Evolutionary conservation across 225 moss, liverwort and hornwort species (phyloP).

Genomic region (Pleurozium schreberi): DNA sequence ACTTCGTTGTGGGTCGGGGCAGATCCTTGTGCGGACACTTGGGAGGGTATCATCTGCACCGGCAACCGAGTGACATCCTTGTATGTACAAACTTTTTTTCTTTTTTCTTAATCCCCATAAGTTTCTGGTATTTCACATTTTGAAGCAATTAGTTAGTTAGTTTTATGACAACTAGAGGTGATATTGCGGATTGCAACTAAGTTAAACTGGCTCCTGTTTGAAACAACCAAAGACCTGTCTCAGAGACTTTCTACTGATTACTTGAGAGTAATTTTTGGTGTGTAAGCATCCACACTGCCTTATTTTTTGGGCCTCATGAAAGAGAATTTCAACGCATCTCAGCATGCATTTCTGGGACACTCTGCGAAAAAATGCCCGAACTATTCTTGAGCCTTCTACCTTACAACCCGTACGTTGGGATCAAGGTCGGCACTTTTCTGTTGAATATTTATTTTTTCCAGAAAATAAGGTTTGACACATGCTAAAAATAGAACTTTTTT

Average conservation of each 20-base stretch:
- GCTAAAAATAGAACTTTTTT: too few species aligned
- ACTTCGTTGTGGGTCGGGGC: background rate
- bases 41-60: slow-evolving; percentile 17
- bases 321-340: background rate
- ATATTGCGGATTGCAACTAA: background rate
- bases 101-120: too few species aligned
- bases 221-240: background rate
- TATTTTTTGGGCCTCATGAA: background rate
- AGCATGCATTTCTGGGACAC: background rate
- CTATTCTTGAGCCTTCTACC: too few species aligned
- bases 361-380: too few species aligned
- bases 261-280: background rate
- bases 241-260: background rate
- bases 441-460: too few species aligned
- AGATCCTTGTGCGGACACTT: slow-evolving; percentile 9
- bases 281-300: background rate
- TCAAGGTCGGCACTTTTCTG: too few species aligned
- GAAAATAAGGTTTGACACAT: too few species aligned
- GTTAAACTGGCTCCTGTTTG: background rate
- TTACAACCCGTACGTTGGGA: too few species aligned
- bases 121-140: background rate
- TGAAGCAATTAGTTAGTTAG: background rate
- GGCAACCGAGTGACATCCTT: slow-evolving; percentile 5
- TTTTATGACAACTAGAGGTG: background rate
- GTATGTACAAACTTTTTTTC: background rate